Base-by-base conservation (phyloP, 2,329 filamentous ascomycete genomes). In the Penicillium rolfsii region DNA sequence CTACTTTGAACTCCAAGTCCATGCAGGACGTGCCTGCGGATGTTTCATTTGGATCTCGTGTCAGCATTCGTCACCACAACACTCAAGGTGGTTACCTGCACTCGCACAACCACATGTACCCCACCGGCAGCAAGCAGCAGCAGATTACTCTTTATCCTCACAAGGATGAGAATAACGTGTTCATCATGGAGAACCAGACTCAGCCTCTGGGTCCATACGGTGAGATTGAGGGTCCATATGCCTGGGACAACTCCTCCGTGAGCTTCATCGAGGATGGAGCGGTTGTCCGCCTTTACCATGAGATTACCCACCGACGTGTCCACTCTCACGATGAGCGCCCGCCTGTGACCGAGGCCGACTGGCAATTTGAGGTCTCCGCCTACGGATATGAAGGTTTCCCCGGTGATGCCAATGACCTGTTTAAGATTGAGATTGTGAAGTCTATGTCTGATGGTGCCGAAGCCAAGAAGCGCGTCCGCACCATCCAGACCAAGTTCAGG, bases 91-190 rank as follows among this genome's bases (percentile, higher is more conserved):
- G 95, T 57, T 99, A 99, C 77, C 86, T 99, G 56, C 95, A 99
- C 80, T 98, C 95, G 7, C 95, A 99, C 77, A 87, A 88, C 70
- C 89, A 97, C 74, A 99, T 99, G 95, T 99, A 98, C 76, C 95
- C 95, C 3, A 91, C 88, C 8, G 95, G 95, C 67, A 97, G 93
- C 84, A 96, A 97, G 83, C 96, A 99, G 80, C 95, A 99, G 77
- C 95, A 99, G 77, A 92, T 99, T 70, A 99, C 95, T 0, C 87
- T 99, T 3, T 99, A 99, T 73, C 95, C 95, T 7, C 95, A 99
- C 85, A 98, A 98, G 84, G 95, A 99, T 72, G 92, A 97, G 75
- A 99, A 99, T 85, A 99, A 99, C 76, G 71, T 96, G 59, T 99
- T 91, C 87, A 80, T 97, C 38, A 76, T 98, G 59, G 95, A 99